Conservation (phyloP, 192 early-diverging fungal species). For the Linnemannia exigua region DNA sequence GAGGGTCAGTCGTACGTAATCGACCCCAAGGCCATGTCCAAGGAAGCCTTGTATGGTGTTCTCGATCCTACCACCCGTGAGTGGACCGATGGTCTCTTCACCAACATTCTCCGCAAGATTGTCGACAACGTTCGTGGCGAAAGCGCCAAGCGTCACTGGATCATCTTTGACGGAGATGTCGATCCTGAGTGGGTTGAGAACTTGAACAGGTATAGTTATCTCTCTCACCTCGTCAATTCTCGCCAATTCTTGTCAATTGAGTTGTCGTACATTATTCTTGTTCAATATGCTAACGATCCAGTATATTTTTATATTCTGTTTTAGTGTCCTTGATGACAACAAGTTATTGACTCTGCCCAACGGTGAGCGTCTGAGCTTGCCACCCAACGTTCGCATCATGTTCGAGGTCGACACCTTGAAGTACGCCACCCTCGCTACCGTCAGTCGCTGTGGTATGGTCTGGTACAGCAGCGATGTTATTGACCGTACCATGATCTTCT, state of each 20-base stretch:
- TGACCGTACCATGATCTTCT: constrained; percentile 80
- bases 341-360: constrained; percentile 97
- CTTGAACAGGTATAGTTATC: constrained; percentile 72
- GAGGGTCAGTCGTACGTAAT: constrained; percentile 96
- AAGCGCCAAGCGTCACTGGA: constrained; percentile 95
- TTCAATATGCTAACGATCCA: background rate
- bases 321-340: constrained; percentile 97
- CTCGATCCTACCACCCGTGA: constrained; percentile 98
- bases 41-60: constrained; percentile 97
- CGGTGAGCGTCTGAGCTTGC: constrained; percentile 96
- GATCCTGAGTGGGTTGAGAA: constrained; percentile 99
- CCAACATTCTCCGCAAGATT: constrained; percentile 96
- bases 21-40: constrained; percentile 98
- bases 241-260: background rate
- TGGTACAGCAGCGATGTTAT: constrained; percentile 98
- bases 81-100: constrained; percentile 99
- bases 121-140: constrained; percentile 99
- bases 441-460: constrained; percentile 99
- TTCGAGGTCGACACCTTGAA: constrained; percentile 99
- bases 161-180: constrained; percentile 99
- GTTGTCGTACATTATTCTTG: background rate
- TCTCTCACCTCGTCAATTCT: too few species aligned
- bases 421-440: constrained; percentile 98
- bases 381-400: constrained; percentile 97
- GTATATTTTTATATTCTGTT: constrained; percentile 2